phyloP scores from a whole-genome alignment of 1,284 basidiomycete genomes.

The Jaminaea rosea region DNA sequence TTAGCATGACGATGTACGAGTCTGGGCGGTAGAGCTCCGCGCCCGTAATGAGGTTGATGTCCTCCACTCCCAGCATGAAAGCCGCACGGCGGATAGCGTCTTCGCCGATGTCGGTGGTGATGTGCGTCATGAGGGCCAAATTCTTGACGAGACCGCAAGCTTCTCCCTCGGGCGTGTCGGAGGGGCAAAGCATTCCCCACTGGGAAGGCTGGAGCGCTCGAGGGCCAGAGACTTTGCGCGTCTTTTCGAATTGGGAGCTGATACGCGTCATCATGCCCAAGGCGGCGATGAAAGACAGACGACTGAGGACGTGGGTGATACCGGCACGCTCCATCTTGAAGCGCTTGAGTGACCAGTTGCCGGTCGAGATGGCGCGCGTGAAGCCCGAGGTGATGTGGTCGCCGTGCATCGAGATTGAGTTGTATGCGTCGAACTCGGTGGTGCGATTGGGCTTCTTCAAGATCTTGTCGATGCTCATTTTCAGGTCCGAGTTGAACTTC shows the following conservation, averaged over 20 bases:
- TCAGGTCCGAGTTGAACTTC: conserved; percentile 94
- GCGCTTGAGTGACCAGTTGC: conserved; percentile 97
- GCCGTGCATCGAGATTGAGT: conserved; percentile 72
- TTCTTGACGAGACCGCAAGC: conserved; percentile 99
- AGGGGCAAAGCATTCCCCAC: conserved; percentile 98
- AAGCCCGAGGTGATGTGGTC: conserved; percentile 95
- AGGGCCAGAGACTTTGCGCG: conserved; percentile 94
- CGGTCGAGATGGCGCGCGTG: conserved; percentile 93
- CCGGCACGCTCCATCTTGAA: conserved; percentile 99
- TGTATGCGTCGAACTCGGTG: conserved; percentile 88
- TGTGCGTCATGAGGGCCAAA: conserved; percentile 97
- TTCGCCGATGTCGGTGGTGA: conserved; percentile 97
- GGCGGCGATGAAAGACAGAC: conserved; percentile 91
- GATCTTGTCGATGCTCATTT: conserved; percentile 93
- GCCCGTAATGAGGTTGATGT: conserved; percentile 84
- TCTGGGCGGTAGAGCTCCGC: conserved; percentile 86
- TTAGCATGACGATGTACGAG: conserved; percentile 92
- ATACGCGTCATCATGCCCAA: conserved; percentile 99
- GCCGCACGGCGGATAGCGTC: conserved; percentile 81
- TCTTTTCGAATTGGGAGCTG: conserved; percentile 98
- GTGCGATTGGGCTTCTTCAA: conserved; percentile 93
- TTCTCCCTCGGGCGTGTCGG: conserved; percentile 98
- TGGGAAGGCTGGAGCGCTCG: conserved; percentile 94
- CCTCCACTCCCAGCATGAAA: conserved; percentile 92
- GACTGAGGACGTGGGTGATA: conserved; percentile 95